phyloP scores from a whole-genome alignment of 768 basidiomycete species.

The Boletus patriciae region DNA sequence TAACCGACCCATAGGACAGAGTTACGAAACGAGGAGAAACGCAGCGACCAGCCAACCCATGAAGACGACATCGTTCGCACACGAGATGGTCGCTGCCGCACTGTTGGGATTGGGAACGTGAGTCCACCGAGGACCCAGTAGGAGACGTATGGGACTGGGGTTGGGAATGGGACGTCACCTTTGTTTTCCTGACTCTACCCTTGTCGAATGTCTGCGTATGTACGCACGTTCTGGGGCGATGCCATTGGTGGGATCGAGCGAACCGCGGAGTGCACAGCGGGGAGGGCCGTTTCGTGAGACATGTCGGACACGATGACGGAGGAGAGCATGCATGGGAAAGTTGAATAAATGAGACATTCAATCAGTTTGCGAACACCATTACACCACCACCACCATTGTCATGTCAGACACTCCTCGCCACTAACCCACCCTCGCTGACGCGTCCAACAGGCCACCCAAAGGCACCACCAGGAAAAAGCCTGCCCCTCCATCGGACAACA shows the following conservation, averaged over 20 bases:
- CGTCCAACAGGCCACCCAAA: slow-evolving; percentile 4
- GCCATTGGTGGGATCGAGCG: slow-evolving; percentile 63
- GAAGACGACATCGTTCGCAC: slow-evolving; percentile 71
- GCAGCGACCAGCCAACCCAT: no score
- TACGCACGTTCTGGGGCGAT: slow-evolving; percentile 64
- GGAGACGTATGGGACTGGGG: no score
- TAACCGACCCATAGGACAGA: no score
- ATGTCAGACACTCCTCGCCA: background rate
- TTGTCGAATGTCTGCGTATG: slow-evolving; percentile 72
- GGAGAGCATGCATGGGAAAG: no score
- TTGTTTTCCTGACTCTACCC: slow-evolving; percentile 70
- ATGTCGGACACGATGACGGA: no score
- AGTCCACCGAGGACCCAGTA: background rate
- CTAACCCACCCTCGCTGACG: background rate
- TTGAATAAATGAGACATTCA: no score
- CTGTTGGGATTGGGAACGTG: slow-evolving; percentile 33
- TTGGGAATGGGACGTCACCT: slow-evolving; percentile 43
- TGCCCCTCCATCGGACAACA: background rate
- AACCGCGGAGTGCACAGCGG: slow-evolving; percentile 49
- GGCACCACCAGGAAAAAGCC: slow-evolving; percentile 1
- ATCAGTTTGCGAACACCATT: no score
- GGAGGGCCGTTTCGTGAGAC: slow-evolving; percentile 4
- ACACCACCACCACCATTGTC: no score
- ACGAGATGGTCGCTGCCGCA: slow-evolving; percentile 74
- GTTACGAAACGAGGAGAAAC: no score